Evolutionary conservation across 306 rosid species (phyloP).

Genomic region (Pyrus communis): DNA sequence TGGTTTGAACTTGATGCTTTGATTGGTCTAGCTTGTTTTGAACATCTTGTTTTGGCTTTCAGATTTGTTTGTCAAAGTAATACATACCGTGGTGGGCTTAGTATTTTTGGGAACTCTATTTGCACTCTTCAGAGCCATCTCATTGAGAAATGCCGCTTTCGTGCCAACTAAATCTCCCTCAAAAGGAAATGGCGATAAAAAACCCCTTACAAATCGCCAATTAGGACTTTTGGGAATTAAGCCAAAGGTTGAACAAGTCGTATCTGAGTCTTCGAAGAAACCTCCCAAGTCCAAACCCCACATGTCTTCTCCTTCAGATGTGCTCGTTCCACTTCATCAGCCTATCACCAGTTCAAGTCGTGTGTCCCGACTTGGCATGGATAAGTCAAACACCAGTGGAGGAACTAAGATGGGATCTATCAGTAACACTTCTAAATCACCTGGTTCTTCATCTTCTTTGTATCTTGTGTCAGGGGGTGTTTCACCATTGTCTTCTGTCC

Average conservation of each 20-base stretch:
- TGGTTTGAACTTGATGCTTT: background rate
- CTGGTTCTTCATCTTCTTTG: slow-evolving; percentile 42
- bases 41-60: background rate
- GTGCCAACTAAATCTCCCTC: slow-evolving; percentile 27
- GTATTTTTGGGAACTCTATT: slow-evolving; percentile 54
- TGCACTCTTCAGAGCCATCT: slow-evolving; percentile 60
- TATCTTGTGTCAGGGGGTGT: slow-evolving; percentile 62
- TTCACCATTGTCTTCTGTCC: slow-evolving; percentile 44
- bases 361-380: slow-evolving; percentile 32
- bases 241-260: slow-evolving; percentile 44
- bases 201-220: slow-evolving; percentile 59
- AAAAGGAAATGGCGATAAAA: slow-evolving; percentile 36
- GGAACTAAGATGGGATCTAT: slow-evolving; percentile 37
- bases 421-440: slow-evolving; percentile 56
- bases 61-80: slow-evolving; percentile 62
- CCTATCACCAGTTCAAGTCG: slow-evolving; percentile 43
- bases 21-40: background rate
- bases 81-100: slow-evolving; percentile 49
- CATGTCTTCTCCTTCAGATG: slow-evolving; percentile 48
- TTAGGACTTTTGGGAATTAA: slow-evolving; percentile 71
- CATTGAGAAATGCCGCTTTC: slow-evolving; percentile 32
- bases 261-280: slow-evolving; percentile 46
- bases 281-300: slow-evolving; percentile 71
- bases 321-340: slow-evolving; percentile 92
- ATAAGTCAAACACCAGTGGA: slow-evolving; percentile 48